A percentile compares a stretch with the other conserved stretches of the same genome.
These are phyloP conservation scores for Epichloe gansuensis DNA, from an alignment of 2,329 filamentous ascomycete species.

Conservation along the genomic window DNA sequence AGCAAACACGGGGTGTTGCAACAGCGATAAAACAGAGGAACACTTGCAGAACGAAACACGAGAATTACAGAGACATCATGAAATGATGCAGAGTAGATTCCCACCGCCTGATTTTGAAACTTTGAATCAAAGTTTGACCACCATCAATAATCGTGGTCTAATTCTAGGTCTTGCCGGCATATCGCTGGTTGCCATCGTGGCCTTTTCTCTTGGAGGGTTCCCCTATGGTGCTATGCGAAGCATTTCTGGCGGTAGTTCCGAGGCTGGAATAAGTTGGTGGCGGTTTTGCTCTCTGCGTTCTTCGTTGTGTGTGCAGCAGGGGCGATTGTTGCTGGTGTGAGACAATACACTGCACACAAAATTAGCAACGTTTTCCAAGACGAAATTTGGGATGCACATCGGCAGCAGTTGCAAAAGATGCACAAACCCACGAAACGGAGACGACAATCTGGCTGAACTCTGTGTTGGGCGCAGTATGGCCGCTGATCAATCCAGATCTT, in stretches of 20 bases:
- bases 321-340: slow-evolving; percentile 32
- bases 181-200: slow-evolving; percentile 11
- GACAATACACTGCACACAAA: slow-evolving; percentile 49
- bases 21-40: slow-evolving; percentile 26
- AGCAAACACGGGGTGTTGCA: slow-evolving; percentile 26
- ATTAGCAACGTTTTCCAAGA: slow-evolving; percentile 53
- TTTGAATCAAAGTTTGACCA: slow-evolving; percentile 21
- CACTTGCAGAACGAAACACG: slow-evolving; percentile 25
- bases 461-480: slow-evolving; percentile 56
- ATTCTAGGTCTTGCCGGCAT: slow-evolving; percentile 26
- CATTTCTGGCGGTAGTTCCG: slow-evolving; percentile 5
- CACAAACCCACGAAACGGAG: slow-evolving; percentile 36
- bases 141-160: slow-evolving; percentile 21
- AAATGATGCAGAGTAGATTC: slow-evolving; percentile 31
- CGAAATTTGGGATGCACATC: slow-evolving; percentile 55
- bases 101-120: slow-evolving; percentile 36
- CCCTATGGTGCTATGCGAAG: not conserved
- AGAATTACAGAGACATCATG: slow-evolving; percentile 25
- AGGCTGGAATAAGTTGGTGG: slow-evolving; percentile 16
- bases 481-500: slow-evolving; percentile 62
- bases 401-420: slow-evolving; percentile 33
- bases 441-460: slow-evolving; percentile 66
- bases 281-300: not conserved
- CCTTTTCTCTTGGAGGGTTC: not conserved
- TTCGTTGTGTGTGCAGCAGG: slow-evolving; percentile 17